Evolutionary conservation across 2,329 filamentous ascomycete species (phyloP), one percentile per base, ranked within the genome.

Genomic region (Pseudopyrenochaeta lycopersici): DNA sequence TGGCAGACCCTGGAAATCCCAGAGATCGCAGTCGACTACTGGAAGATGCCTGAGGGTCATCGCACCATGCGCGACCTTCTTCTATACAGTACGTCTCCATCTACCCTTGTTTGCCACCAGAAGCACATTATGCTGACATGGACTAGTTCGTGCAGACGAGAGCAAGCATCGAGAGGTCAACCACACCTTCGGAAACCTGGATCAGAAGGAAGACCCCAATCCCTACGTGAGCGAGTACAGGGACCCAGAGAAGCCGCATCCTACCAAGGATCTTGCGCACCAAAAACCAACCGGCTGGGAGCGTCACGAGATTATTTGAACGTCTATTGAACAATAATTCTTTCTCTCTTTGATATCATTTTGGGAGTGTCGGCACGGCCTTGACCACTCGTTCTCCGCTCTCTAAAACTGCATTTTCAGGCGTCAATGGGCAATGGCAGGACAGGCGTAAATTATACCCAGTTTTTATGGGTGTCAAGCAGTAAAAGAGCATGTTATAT

Each of bases 1-100:
- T 99, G 95, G 93, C 81, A 85, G 21, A 84, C 87, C 7, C 88
- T 96, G 68, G 67, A 83, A 47, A 91, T 95, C 2, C 95, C 95
- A 0, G 91, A 96, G 54, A 92, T 99, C 62, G 95, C 95, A 0
- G 78, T 97, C 43, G 84, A 88, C 62, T 99, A 99, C 78, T 99
- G 93, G 92, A 87, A 90, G 36, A 97, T 99, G 88, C 92, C 93
- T 0, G 89, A 97, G 73, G 90, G 87, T 2, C 82, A 89, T 52
- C 85, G 88, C 21, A 90, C 87, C 1, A 97, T 99, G 91, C 85
- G 84, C 66, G 92, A 98, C 70, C 77, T 98, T 56, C 83, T 98
- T 46, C 79, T 95, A 45, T 97, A 98, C 74, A 90, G 70, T 73
- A 91, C 90, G n/a, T 90, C 36, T 38, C 10, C 12, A 11, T 17